Base-by-base conservation (phyloP, 345 rosid genomes). In the Melaleuca quinquenervia region DNA sequence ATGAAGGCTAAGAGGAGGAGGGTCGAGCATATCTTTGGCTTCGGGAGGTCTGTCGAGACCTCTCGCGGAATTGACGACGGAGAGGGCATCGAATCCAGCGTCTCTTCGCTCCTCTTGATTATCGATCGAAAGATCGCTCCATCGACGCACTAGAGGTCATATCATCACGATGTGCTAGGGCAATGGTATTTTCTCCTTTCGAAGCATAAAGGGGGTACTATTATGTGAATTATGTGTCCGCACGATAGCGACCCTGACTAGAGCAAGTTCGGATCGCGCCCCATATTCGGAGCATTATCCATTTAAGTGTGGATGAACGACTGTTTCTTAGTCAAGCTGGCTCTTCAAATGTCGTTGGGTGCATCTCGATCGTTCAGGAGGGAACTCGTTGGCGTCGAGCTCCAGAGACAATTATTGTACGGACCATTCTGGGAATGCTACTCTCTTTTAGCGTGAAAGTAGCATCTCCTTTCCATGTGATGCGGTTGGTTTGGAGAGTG, bases 401-500 rank as follows among this genome's bases (percentile, higher is more conserved):
- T 15, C 1, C 7, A 0, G 0, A 27, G 7, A 62, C 6, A 15
- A 29, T 29, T 3, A 27, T 5, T 2, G 4, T 16, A 7, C 6
- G 10, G 0, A 60, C 20, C 0, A 1, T 27, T 62, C 75, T 62
- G 0, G 6, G 15, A 64, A 64, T 32, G 44, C 76, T 15, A n/a
- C n/a, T 27, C 15, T 29, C 16, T 29, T 29, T 8, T 15, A 50
- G 45, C 41, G 27, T 6, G 27, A 6, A 27, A n/a, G 9, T 60
- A 60, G 14, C 20, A 0, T 60, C n/a, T 60, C 18, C 27, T 60
- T 60, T 60, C 20, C 74, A 27, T 3, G 74, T 27, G 3, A 6
- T 27, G 13, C 5, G 0, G 3, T 3, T 12, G 9, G 6, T 3
- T 6, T 58, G 1, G 4, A 41, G 12, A 11, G 32, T 3, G 70